These are phyloP conservation scores for Raffaelea ambrosiae DNA, from an alignment of 2,329 filamentous ascomycete genomes.

Conservation along the genomic window DNA sequence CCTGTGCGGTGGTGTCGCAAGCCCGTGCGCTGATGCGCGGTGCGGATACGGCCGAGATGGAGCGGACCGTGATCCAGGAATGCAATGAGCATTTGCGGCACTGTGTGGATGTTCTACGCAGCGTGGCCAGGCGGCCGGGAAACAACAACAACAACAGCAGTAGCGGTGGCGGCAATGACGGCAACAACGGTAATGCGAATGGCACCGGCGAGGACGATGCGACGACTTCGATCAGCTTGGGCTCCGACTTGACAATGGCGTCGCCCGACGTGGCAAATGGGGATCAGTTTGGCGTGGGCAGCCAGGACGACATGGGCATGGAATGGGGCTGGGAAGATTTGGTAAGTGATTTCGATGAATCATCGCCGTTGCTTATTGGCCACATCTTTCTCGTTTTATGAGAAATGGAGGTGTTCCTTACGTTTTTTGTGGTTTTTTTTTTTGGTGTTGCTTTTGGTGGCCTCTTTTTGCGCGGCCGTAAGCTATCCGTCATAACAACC, in stretches of 20 bases:
- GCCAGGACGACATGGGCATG: background rate
- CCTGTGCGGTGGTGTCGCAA: conserved; percentile 27
- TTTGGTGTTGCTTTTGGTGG: background rate
- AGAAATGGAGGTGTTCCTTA: background rate
- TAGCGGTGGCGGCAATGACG: background rate
- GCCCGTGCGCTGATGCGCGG: conserved; percentile 32
- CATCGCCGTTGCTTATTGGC: too few relatives aligned
- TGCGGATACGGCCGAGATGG: conserved; percentile 22
- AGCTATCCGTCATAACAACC: too few relatives aligned
- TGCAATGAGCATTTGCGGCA: conserved; percentile 26
- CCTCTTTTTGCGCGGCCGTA: background rate
- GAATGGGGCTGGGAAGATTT: conserved; percentile 16
- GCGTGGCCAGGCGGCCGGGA: conserved; percentile 12
- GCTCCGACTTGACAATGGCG: background rate
- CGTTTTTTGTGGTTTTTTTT: background rate
- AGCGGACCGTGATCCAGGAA: conserved; percentile 24
- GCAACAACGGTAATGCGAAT: background rate
- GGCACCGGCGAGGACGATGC: background rate
- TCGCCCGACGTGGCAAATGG: background rate
- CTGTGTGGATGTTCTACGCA: conserved; percentile 25
- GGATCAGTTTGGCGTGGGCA: background rate
- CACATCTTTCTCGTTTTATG: too few relatives aligned
- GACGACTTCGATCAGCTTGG: background rate
- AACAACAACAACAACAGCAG: conserved; percentile 2
- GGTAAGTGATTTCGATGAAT: conserved; percentile 8